Evolutionary conservation across 2,329 filamentous ascomycete species (phyloP).

Genomic region (Alternaria metachromatica): DNA sequence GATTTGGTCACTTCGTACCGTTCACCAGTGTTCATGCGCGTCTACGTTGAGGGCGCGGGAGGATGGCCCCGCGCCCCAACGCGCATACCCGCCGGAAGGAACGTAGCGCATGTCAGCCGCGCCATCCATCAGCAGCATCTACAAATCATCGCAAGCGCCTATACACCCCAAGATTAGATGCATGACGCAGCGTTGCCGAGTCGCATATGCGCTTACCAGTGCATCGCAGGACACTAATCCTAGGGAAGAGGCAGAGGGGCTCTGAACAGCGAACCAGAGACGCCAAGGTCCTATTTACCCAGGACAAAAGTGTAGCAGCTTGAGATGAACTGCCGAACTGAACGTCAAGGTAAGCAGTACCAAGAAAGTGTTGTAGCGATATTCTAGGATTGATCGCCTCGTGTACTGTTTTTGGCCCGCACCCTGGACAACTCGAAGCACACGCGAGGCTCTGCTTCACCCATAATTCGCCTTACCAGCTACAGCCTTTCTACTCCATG

Average conservation of each 20-base stretch:
- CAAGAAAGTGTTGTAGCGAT: constrained; percentile 22
- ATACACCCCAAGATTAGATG: constrained; percentile 22
- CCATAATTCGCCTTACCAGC: not conserved
- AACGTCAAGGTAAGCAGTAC: constrained; percentile 26
- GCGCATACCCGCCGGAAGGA: constrained; percentile 9
- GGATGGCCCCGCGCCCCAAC: constrained; percentile 6
- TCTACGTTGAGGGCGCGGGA: constrained; percentile 7
- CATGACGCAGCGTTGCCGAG: constrained; percentile 14
- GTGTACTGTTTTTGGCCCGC: constrained; percentile 9
- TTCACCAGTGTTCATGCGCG: constrained; percentile 3
- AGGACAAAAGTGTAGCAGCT: not conserved
- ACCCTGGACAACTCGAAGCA: not conserved
- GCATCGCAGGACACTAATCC: constrained; percentile 19
- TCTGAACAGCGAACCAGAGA: not conserved
- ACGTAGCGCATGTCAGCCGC: constrained; percentile 25
- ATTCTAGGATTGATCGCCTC: constrained; percentile 14
- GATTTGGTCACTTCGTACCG: not conserved
- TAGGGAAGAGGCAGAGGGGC: constrained; percentile 8
- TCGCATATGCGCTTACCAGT: constrained; percentile 20
- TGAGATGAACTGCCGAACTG: constrained; percentile 16
- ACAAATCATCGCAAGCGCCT: constrained; percentile 27
- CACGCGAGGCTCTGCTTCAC: not conserved
- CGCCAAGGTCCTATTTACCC: constrained; percentile 8
- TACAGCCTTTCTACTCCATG: not conserved
- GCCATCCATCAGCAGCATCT: constrained; percentile 19